Conservation (phyloP, 2,329 filamentous ascomycete species). For the Ilyonectria sp. region DNA sequence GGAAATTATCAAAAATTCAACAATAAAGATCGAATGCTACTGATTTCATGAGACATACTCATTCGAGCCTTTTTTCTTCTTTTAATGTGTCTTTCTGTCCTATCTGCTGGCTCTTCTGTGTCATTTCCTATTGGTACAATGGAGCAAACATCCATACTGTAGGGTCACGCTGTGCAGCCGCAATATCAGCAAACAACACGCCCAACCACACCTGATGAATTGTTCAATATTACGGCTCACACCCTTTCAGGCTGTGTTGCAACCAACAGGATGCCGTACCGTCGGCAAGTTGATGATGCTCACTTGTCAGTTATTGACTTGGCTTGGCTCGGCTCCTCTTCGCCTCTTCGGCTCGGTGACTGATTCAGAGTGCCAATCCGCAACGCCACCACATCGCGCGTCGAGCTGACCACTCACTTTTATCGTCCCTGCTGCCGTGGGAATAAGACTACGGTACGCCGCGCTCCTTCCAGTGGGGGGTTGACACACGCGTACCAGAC, state of each 20-base stretch:
- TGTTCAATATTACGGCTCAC: background rate
- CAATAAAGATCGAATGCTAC: background rate
- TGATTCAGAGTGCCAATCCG: slow-evolving; percentile 17
- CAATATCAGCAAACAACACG: slow-evolving; percentile 4
- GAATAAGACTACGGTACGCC: slow-evolving; percentile 4
- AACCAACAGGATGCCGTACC: slow-evolving; percentile 11
- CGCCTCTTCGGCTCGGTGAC: background rate
- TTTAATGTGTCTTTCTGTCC: background rate
- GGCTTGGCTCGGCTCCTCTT: background rate
- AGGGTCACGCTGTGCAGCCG: slow-evolving; percentile 7
- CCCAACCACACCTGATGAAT: background rate
- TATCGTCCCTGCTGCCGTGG: background rate
- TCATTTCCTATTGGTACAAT: background rate
- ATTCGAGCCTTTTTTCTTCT: no score
- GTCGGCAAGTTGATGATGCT: background rate
- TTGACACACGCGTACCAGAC: background rate
- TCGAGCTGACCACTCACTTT: slow-evolving; percentile 21
- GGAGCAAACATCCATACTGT: slow-evolving; percentile 14
- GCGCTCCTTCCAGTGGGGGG: background rate
- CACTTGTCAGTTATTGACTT: background rate
- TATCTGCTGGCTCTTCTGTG: background rate
- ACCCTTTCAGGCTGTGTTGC: background rate
- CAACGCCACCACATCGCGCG: slow-evolving; percentile 26
- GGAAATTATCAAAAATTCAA: background rate
- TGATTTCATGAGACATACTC: no score